Percentiles rank a stretch among this genome's conserved stretches.
phyloP scores from a whole-genome alignment of 495 filamentous ascomycete species.

The Annulohypoxylon nitens region DNA sequence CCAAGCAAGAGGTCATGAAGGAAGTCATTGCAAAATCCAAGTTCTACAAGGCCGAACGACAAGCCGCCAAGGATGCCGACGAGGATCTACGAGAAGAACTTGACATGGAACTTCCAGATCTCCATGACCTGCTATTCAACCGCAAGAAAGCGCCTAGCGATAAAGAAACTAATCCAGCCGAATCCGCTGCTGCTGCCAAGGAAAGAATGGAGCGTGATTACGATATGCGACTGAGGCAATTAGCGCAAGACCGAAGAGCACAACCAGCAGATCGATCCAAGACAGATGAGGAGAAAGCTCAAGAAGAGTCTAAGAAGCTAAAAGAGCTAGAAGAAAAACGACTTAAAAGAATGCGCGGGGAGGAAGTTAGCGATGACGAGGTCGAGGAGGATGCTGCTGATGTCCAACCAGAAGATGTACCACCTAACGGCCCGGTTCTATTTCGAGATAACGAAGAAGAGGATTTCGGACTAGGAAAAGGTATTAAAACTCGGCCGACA shows the following conservation, averaged over 20 bases:
- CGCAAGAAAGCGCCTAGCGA: constrained; percentile 43
- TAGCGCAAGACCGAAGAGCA: constrained; percentile 84
- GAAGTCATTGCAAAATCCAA: constrained; percentile 99
- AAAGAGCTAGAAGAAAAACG: constrained; percentile 85
- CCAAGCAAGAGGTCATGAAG: constrained; percentile 94
- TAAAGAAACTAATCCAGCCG: constrained; percentile 63
- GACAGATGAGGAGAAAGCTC: constrained; percentile 87
- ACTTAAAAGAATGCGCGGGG: constrained; percentile 79
- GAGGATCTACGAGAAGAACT: constrained; percentile 85
- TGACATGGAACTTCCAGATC: constrained; percentile 78
- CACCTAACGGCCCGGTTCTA: constrained; percentile 33
- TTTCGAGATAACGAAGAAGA: constrained; percentile 62
- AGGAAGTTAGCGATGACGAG: constrained; percentile 61
- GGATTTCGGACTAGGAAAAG: constrained; percentile 67
- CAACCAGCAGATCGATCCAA: constrained; percentile 88
- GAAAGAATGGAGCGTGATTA: constrained; percentile 79
- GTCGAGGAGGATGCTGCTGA: constrained; percentile 55
- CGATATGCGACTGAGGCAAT: constrained; percentile 81
- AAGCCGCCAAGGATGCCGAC: constrained; percentile 93
- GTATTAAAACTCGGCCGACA: constrained; percentile 62
- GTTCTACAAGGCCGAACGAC: constrained; percentile 90
- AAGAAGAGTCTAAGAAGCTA: constrained; percentile 78
- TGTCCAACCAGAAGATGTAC: constrained; percentile 34
- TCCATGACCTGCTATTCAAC: constrained; percentile 75
- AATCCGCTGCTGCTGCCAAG: constrained; percentile 69